A percentile compares a stretch with the other conserved stretches of the same genome.
phyloP scores from a whole-genome alignment of 352 stramenopile species.

The Pythium apleroticum region DNA sequence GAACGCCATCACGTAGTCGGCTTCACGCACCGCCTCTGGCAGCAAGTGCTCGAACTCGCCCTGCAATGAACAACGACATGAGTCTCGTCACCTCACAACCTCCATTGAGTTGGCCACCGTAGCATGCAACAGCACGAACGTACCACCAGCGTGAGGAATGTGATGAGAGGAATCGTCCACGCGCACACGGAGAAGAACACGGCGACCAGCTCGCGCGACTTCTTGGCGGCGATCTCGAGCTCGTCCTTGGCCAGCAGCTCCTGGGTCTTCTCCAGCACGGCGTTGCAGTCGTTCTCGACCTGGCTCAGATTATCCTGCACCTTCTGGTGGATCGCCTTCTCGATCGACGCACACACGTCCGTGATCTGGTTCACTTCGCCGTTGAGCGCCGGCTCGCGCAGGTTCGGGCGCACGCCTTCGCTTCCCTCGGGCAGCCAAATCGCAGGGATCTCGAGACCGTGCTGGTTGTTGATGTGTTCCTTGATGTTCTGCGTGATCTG shows the following conservation, averaged over 20 bases:
- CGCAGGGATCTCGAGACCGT: conserved; percentile 57
- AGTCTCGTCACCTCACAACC: neutral
- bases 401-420: conserved; percentile 5
- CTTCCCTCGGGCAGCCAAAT: conserved; percentile 46
- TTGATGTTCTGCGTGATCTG: conserved; percentile 71
- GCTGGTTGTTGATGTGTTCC: conserved; percentile 66
- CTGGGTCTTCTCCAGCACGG: conserved; percentile 31
- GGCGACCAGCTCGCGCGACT: conserved; percentile 43
- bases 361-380: conserved; percentile 55
- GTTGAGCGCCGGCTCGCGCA: conserved; percentile 19
- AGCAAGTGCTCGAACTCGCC: conserved; percentile 42
- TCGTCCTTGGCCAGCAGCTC: conserved; percentile 40
- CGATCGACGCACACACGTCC: conserved; percentile 38
- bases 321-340: conserved; percentile 65
- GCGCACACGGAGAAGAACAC: conserved; percentile 43
- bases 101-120: neutral
- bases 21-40: conserved; percentile 33
- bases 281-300: conserved; percentile 45
- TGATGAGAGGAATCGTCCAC: conserved; percentile 44
- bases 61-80: conserved; percentile 19
- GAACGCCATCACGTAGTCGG: conserved; percentile 42
- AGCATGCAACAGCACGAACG: conserved; percentile 2
- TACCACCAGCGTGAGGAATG: conserved; percentile 46
- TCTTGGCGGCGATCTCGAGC: conserved; percentile 41
- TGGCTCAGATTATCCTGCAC: conserved; percentile 66